Evolutionary conservation across 1,139 yeast species (phyloP).

Genomic region (Pichia sp.): DNA sequence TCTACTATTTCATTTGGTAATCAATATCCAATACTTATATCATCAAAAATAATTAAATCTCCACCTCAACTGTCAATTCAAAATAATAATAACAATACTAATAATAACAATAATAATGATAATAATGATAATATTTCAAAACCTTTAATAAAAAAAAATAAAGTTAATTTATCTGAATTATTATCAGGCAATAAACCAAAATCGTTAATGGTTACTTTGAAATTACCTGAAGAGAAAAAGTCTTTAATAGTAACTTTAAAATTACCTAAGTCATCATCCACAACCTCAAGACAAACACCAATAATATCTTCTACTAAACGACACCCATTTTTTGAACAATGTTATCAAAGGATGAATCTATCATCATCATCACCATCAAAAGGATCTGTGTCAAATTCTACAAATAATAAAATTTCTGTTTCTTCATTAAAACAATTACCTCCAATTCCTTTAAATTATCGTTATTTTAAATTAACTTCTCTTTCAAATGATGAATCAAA

Average conservation of each 20-base stretch:
- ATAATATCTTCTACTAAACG: conserved; percentile 9
- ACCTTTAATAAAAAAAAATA: neutral
- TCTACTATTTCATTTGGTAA: no score
- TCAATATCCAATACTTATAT: no score
- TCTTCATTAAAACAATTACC: no score
- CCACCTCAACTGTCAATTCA: no score
- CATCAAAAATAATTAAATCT: no score
- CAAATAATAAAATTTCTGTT: neutral
- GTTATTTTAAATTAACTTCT: no score
- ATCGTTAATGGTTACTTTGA: conserved; percentile 1
- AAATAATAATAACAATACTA: no score
- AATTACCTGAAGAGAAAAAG: neutral
- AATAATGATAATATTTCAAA: no score
- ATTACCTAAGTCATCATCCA: neutral
- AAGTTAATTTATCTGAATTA: neutral
- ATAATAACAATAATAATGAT: no score
- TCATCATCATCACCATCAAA: no score
- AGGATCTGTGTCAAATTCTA: neutral
- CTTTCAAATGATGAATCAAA: no score
- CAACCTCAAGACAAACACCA: conserved; percentile 1
- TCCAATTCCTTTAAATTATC: no score
- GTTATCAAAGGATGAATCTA: conserved; percentile 6
- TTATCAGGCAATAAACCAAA: conserved; percentile 5
- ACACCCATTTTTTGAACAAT: conserved; percentile 16
- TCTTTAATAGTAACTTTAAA: neutral